Base-by-base conservation (phyloP, 441 rosid genomes). In the Gossypium trilobum region DNA sequence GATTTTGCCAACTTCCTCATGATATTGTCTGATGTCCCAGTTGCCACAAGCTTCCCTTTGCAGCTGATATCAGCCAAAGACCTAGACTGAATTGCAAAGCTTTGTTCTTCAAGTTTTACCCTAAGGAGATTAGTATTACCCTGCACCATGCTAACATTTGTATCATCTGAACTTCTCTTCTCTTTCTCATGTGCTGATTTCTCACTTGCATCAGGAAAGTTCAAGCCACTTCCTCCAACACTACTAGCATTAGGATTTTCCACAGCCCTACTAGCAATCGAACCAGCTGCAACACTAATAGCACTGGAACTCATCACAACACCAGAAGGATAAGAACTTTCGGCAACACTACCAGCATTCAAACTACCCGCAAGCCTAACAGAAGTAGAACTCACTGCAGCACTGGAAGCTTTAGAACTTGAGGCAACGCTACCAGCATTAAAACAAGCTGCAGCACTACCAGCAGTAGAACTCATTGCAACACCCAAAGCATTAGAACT, bases 51-150 rank as follows among this genome's bases (percentile, higher is more conserved):
- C 79, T 82, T 84, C 75, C 67, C 70, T 19, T 27, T 68, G 16
- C 51, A 51, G 62, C 50, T 78, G 57, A 68, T 65, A 19, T 71
- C 76, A 68, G 82, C 75, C 77, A 79, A 68, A 63, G 83, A 69
- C 71, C 60, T 78, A 48, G 87, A 71, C 1, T 31, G 69, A 59
- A 55, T 6, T 52, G 70, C 50, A 71, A 62, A 74, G 77, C 27
- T 74, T 9, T 72, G 71, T 79, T 79, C 85, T 71, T 88, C 90
- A 63, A 64, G 60, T 79, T 79, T 82, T 22, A 82, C 84, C 33
- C 70, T 69, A 36, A 48, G 48, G 16, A 54, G 56, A 17, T 52
- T 54, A 63, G 16, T 16, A 65, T 19, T 25, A 52, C 46, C 33
- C 51, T 67, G 80, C 61, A 66, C 70, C 61, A 33, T 20, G 33